Evolutionary conservation across 257 asterid genomes (phyloP), one percentile per base, ranked within the genome.

Genomic region (Leonotis leonurus): DNA sequence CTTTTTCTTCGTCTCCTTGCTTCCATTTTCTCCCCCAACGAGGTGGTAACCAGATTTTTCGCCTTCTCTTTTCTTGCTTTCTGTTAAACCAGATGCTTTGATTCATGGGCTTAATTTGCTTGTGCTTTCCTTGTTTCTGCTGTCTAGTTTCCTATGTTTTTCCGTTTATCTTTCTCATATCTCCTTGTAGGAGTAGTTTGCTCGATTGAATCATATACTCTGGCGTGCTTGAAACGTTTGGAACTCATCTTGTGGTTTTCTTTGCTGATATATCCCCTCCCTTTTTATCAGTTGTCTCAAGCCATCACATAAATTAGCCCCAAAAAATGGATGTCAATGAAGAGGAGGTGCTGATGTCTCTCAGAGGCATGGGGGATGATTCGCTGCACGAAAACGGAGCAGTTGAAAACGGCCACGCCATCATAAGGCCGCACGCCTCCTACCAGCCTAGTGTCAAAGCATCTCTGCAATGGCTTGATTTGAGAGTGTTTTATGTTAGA

Each of bases 401-500:
- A 8, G 64, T 20, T 8, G 84, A 75, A 20, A 79, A 82, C 64
- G 81, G 81, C 25, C 72, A 77, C 72, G 8, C 58, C 5, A 11
- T 43, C 18, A 46, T 33, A 8, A 64, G 71, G 66, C 78, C 60
- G 66, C 78, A 62, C 58, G 25, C 62, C 50, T 37, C 71, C 32
- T 64, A 73, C 77, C 81, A 64, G 35, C 71, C 73, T 1, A 46
- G 37, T 33, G 50, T 37, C 30, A 81, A 63, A 69, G 29, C 24
- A 39, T 74, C 87, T 20, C 60, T 85, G 43, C 81, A 64, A 2
- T 88, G 96, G 95, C 79, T 88, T 48, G 90, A 88, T 65, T 44
- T 88, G 65, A 77, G 83, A 66, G 92, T 88, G 29, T 85, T 85
- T 22, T 88, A 85, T 32, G 78, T 85, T 16, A 75, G 90, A 48